phyloP scores from a whole-genome alignment of 2,329 filamentous ascomycete genomes.

The Aspergillus ruber region DNA sequence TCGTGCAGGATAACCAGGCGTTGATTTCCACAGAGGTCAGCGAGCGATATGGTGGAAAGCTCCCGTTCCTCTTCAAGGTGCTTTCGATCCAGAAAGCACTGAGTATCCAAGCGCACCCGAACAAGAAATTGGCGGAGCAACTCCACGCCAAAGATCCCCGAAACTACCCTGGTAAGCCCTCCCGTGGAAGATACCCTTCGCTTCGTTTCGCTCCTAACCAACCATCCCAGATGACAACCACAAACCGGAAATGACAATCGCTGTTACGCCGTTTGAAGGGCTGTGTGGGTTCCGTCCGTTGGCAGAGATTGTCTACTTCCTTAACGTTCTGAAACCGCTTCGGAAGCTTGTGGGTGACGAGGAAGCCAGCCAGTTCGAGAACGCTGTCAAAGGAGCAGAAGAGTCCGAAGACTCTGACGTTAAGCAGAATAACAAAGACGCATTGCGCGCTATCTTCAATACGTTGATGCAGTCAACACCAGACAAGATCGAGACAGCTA shows the following conservation, averaged over 20 bases:
- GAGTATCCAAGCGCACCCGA: slow-evolving; percentile 93
- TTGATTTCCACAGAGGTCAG: slow-evolving; percentile 69
- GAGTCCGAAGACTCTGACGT: slow-evolving; percentile 41
- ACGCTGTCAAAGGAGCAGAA: slow-evolving; percentile 51
- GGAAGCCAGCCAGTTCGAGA: slow-evolving; percentile 49
- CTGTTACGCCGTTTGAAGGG: slow-evolving; percentile 91
- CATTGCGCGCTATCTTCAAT: slow-evolving; percentile 67
- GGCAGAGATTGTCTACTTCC: slow-evolving; percentile 77
- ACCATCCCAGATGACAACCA: slow-evolving; percentile 77
- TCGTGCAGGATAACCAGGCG: slow-evolving; percentile 78
- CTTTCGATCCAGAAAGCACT: slow-evolving; percentile 92
- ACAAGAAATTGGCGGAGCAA: slow-evolving; percentile 87
- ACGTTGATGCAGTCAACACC: slow-evolving; percentile 72
- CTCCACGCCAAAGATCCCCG: slow-evolving; percentile 79
- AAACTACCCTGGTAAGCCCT: slow-evolving; percentile 76
- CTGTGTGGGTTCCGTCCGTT: slow-evolving; percentile 92
- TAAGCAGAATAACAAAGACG: slow-evolving; percentile 65
- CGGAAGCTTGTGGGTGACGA: slow-evolving; percentile 56
- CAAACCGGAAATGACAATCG: slow-evolving; percentile 99
- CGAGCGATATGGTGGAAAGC: slow-evolving; percentile 68
- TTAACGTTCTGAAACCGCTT: slow-evolving; percentile 59
- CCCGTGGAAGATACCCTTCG: no score
- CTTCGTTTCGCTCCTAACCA: neutral
- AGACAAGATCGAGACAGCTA: slow-evolving; percentile 58
- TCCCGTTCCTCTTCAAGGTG: slow-evolving; percentile 97